Base-by-base conservation (phyloP, 345 rosid species). In the Murraya paniculata region DNA sequence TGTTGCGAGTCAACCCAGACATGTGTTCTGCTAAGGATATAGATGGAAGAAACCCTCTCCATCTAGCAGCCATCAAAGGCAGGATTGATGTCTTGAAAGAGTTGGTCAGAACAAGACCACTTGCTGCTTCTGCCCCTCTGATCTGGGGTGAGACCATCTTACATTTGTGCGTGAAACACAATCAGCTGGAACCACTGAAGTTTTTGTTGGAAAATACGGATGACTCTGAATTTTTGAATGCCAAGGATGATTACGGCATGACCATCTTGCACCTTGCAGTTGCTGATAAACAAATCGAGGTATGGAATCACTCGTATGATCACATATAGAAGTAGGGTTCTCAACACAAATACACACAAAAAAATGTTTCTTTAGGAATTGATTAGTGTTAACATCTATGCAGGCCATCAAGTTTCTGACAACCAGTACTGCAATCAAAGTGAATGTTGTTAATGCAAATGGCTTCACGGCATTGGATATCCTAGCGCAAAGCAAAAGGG, bases 251-350 rank as follows among this genome's bases (percentile, higher is more conserved):
- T 10, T 11, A 41, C 3, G 50, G 50, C 50, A 2, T 41, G 4
- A 41, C 16, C 50, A 41, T 11, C 16, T 41, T 85, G 72, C 87
- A 85, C 59, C 24, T 77, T 4, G 82, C 84, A 25, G 82, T 71
- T 41, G 68, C 64, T 59, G 57, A 56, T 22, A 72, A 57, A 72
- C 76, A 80, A 9, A 21, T 80, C 33, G 84, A 85, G 85, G 85
- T 85, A 75, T 30, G 21, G 31, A 25, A 25, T 60, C 5, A 60
- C 28, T 60, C 65, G 27, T 30, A 60, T n/a, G n/a, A n/a, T 4
- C 50, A 25, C 16, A 59, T 13, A 0, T 0, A 30, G 16, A 2
- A 62, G 50, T 11, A 41, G 4, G 50, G 50, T 0, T 41, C 50
- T 11, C 14, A 13, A 24, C 11, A 3, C 22, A 2, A 13, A 24